Conservation (phyloP, 345 rosid genomes). For the Dovyalis caffra region DNA sequence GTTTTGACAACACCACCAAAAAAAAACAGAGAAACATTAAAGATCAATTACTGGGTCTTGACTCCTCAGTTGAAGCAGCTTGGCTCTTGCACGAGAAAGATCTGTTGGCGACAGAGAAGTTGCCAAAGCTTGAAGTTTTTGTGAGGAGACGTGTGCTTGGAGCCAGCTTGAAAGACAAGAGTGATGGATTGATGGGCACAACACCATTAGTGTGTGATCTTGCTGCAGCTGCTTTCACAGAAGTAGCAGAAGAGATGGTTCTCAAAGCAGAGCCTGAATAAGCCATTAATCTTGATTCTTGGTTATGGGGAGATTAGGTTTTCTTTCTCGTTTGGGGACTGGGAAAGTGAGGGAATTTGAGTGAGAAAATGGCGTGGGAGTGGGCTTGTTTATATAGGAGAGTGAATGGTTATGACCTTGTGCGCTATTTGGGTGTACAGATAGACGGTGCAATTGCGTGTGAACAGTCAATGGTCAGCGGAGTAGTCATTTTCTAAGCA, state of each 20-base stretch:
- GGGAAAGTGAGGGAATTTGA: neutral
- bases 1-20: no score
- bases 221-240: slow-evolving; percentile 11
- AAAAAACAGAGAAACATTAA: neutral
- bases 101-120: slow-evolving; percentile 18
- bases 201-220: slow-evolving; percentile 12
- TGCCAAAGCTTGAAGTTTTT: neutral
- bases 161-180: slow-evolving; percentile 18
- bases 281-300: slow-evolving; percentile 34
- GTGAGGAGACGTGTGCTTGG: slow-evolving; percentile 16
- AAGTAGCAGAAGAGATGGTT: slow-evolving; percentile 22
- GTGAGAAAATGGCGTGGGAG: neutral
- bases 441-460: slow-evolving; percentile 4
- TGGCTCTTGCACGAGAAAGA: slow-evolving; percentile 52
- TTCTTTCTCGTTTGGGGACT: neutral
- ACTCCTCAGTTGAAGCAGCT: slow-evolving; percentile 30
- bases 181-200: neutral
- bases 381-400: neutral
- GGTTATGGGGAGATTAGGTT: neutral
- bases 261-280: slow-evolving; percentile 29
- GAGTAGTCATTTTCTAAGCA: neutral
- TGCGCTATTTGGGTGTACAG: neutral
- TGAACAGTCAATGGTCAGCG: no score
- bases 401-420: neutral
- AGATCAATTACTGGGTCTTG: slow-evolving; percentile 30